phyloP scores from a whole-genome alignment of 306 rosid genomes.

The Lathyrus oleraceus region DNA sequence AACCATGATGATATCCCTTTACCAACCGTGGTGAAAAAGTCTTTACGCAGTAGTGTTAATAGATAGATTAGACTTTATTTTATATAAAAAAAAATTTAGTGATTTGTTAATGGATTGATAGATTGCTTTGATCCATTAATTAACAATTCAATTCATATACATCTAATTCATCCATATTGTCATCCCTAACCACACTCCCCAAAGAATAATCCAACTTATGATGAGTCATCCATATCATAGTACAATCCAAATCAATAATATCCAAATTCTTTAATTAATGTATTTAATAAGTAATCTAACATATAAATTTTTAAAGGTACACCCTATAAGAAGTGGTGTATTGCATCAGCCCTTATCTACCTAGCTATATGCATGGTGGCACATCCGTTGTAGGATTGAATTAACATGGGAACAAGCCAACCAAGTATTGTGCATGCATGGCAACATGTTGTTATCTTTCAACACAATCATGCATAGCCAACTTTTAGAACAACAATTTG shows the following conservation, averaged over 20 bases:
- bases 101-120: no score
- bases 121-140: no score
- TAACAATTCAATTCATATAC: no score
- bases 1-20: no score
- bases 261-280: neutral
- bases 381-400: conserved; percentile 26
- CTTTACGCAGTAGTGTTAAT: no score
- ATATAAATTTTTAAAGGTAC: conserved; percentile 31
- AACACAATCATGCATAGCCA: conserved; percentile 43
- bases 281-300: neutral
- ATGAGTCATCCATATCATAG: neutral
- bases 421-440: conserved; percentile 44
- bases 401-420: conserved; percentile 34
- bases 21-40: no score
- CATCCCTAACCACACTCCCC: no score
- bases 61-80: no score
- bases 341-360: conserved; percentile 49
- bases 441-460: conserved; percentile 38
- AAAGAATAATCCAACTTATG: neutral
- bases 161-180: no score
- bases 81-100: no score
- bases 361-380: conserved; percentile 31
- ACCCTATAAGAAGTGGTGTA: conserved; percentile 39
- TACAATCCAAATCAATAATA: neutral
- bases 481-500: conserved; percentile 35